Base-by-base conservation (phyloP, 768 basidiomycete genomes). In the Tylopilus plumbeoviolaceoides region DNA sequence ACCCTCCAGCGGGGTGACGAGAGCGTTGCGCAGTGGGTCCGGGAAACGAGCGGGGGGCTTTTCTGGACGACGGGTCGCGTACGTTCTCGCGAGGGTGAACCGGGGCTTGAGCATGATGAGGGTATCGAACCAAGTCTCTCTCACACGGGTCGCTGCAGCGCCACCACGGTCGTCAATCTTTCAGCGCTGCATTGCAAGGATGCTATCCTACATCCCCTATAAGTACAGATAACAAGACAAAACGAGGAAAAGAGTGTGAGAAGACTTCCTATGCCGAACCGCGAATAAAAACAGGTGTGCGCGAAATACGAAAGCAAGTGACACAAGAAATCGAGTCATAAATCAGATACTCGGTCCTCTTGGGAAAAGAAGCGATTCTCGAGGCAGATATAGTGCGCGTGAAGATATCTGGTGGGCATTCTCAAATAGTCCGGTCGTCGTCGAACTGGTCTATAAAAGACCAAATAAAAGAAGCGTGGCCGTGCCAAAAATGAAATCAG, bases 1-100 rank as follows among this genome's bases (percentile, higher is more conserved):
- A 56, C 79, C 80, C 7, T 72, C 68, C 20, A 86, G 68, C 9
- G 70, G 51, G 10, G 76, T 80, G 46, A 83, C 79, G 44, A 69
- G 69, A 35, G 80, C 81, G 36, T 78, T 73, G 36, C 68, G 53
- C 47, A 87, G 70, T 1, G 85, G 85, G 58, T 87, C 85, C 17
- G 78, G 74, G 25, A 78, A 72, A 45, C 78, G 81, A 39, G 78
- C 77, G 7, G 85, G 79, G 3, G 85, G 68, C 7, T 60, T 70
- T 54, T 69, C 70, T 48, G 68, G 56, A 18, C 63, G 59, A 14
- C 69, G 69, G 0, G 81, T 74, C 11, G 78, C 77, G 56, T 79
- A 79, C 0, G 69, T 62, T 46, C 78, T 73, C 6, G 5, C 4
- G 33, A 30, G 20, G 18, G 62, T 20, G 23, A 62, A 48, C 20